Evolutionary conservation across 441 rosid species (phyloP).

Genomic region (Adansonia madagascariensis): DNA sequence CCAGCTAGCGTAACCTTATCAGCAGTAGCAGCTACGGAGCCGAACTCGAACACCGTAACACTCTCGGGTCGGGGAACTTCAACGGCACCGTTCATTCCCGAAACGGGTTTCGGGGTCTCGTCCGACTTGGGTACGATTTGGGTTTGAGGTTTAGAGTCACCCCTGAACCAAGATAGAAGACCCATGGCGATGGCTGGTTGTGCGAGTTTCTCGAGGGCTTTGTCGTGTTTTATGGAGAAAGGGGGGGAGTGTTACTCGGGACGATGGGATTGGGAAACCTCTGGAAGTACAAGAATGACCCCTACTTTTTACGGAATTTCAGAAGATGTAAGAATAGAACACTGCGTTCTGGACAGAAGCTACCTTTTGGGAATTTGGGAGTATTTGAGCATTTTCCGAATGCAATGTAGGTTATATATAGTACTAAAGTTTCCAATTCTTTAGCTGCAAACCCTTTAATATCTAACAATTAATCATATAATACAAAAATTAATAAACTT

Average conservation of each 20-base stretch:
- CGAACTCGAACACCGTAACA: constrained; percentile 90
- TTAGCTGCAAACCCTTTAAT: no score
- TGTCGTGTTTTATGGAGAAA: neutral
- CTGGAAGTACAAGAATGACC: neutral
- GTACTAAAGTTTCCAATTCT: no score
- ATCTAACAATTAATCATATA: no score
- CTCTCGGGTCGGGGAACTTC: constrained; percentile 75
- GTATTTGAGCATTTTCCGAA: no score
- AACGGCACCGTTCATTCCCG: constrained; percentile 84
- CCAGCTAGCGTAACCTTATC: constrained; percentile 93
- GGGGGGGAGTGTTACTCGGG: neutral
- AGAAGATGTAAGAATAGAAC: neutral
- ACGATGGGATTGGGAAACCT: neutral
- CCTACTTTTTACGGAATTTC: neutral
- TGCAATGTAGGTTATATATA: no score
- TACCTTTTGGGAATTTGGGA: neutral
- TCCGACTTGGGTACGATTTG: constrained; percentile 32
- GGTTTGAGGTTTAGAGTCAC: constrained; percentile 56
- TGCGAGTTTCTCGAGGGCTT: neutral
- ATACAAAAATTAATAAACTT: no score
- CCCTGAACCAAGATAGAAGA: constrained; percentile 78
- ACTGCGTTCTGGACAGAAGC: neutral
- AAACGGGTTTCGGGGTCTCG: constrained; percentile 38
- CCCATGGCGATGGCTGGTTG: constrained; percentile 50
- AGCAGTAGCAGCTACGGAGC: constrained; percentile 64